Base-by-base conservation (phyloP, 495 filamentous ascomycete genomes). In the Sabuloglossum arenarium region DNA sequence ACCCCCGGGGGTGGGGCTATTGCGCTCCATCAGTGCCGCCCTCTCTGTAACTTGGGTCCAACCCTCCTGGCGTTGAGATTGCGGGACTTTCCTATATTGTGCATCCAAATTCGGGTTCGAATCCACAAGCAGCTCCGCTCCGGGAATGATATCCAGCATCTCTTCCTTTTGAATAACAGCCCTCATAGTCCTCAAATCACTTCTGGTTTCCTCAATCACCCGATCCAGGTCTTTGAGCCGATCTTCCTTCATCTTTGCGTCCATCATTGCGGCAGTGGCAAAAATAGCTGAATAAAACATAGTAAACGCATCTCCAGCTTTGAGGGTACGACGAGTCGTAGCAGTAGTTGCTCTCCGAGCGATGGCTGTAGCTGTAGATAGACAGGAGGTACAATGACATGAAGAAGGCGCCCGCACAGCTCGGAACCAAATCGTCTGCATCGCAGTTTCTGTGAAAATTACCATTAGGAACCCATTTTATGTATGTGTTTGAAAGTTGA, bases 351-450 rank as follows among this genome's bases (percentile, higher is more conserved):
- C 65, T 60, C 73, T 69, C 58, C 79, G 75, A 53, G 73, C 65
- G 42, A 80, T 59, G 30, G 71, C 70, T 54, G 72, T 71, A 53
- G 75, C 67, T 27, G 70, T 69, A 55, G 77, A 77, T 37, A 79
- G 58, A 66, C 82, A 85, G 56, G 79, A 69, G 56, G 77, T 73
- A 67, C 80, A 86, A 60, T 72, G 74, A 70, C 82, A 85, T 56
- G 76, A 74, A 67, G 76, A 75, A 60, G 69, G 63, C 63, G 71
- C 70, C 70, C 74, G 75, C 62, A 73, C 76, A 69, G 77, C 74
- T 66, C 80, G 81, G 68, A 80, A 83, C 79, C 79, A 84, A 59
- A 86, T 62, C 56, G 73, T 73, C 65, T 81, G 79, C 85, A 89
- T 88, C 59, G 61, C 64, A 46, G 34, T 59, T 39, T 28, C 21